Evolutionary conservation across 1,284 basidiomycete genomes (phyloP).

Genomic region (Marasmius tenuissimus): DNA sequence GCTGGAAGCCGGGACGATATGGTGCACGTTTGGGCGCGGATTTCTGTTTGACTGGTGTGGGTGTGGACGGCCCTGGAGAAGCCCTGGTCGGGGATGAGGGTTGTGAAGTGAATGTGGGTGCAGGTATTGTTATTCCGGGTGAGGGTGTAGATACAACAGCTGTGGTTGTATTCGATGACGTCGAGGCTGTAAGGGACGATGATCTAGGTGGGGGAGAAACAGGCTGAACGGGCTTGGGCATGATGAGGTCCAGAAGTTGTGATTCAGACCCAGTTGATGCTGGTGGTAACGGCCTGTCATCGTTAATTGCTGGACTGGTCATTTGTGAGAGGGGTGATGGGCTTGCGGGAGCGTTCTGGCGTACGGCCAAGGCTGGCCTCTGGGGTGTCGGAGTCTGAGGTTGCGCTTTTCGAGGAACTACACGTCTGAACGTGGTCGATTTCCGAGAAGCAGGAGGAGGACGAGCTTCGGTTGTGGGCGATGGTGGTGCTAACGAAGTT

Average conservation of each 20-base stretch:
- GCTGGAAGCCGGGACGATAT: constrained; percentile 83
- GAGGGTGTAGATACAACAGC: constrained; percentile 20
- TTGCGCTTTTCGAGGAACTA: constrained; percentile 47
- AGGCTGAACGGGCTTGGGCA: constrained; percentile 13
- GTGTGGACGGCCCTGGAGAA: constrained; percentile 21
- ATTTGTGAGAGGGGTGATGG: not conserved
- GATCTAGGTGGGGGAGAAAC: constrained; percentile 6
- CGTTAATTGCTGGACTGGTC: not conserved
- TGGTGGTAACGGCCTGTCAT: constrained; percentile 5
- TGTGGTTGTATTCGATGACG: not conserved
- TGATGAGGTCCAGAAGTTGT: not conserved
- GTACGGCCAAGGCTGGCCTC: constrained; percentile 16
- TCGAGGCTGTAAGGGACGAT: constrained; percentile 12
- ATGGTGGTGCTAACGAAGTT: constrained; percentile 1
- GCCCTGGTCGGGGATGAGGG: constrained; percentile 26
- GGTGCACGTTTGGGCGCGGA: constrained; percentile 37
- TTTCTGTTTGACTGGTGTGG: constrained; percentile 5
- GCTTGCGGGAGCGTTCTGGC: not conserved
- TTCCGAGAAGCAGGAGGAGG: constrained; percentile 35
- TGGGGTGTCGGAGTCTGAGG: constrained; percentile 37
- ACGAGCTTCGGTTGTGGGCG: constrained; percentile 9
- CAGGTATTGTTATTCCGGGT: constrained; percentile 19
- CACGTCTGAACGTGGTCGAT: constrained; percentile 59
- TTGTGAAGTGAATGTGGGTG: constrained; percentile 25
- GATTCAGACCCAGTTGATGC: constrained; percentile 1